Conservation (phyloP, 495 filamentous ascomycete species). For the Hypoxylon trugodes region DNA sequence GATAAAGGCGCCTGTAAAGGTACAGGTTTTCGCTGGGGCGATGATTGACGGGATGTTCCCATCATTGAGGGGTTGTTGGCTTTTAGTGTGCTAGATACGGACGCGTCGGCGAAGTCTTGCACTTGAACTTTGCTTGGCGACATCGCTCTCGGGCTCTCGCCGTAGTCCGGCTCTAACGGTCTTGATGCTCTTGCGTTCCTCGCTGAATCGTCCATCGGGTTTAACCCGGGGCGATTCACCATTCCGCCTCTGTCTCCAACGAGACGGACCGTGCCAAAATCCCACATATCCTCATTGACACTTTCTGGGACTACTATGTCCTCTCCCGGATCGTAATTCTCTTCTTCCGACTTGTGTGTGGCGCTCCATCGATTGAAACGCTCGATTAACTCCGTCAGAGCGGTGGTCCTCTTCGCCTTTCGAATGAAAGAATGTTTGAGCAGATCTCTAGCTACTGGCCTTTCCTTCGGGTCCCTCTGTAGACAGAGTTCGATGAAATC, state of each 20-base stretch:
- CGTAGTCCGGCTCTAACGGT: conserved; percentile 56
- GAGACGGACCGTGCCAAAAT: conserved; percentile 90
- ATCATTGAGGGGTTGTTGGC: conserved; percentile 32
- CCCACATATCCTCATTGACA: conserved; percentile 88
- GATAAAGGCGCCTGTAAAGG: conserved; percentile 54
- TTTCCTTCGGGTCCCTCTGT: conserved; percentile 84
- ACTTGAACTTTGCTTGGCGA: conserved; percentile 53
- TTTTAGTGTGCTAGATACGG: conserved; percentile 52
- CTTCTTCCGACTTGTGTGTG: conserved; percentile 71
- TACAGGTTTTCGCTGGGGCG: conserved; percentile 68
- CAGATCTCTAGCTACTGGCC: conserved; percentile 86
- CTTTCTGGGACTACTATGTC: conserved; percentile 41
- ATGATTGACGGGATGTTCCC: conserved; percentile 54
- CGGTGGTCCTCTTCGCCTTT: conserved; percentile 87
- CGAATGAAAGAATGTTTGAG: conserved; percentile 90
- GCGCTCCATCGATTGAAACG: conserved; percentile 86
- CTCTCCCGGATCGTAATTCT: conserved; percentile 62
- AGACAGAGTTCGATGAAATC: conserved; percentile 92
- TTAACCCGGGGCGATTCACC: conserved; percentile 56
- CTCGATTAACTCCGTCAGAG: conserved; percentile 92
- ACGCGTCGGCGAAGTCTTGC: conserved; percentile 45
- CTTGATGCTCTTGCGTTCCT: conserved; percentile 69
- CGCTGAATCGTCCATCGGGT: conserved; percentile 75
- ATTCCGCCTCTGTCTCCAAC: conserved; percentile 64
- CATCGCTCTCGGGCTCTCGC: conserved; percentile 50